Evolutionary conservation across 805 yeast species (phyloP).

Genomic region (Scheffersomyces amazonensis): DNA sequence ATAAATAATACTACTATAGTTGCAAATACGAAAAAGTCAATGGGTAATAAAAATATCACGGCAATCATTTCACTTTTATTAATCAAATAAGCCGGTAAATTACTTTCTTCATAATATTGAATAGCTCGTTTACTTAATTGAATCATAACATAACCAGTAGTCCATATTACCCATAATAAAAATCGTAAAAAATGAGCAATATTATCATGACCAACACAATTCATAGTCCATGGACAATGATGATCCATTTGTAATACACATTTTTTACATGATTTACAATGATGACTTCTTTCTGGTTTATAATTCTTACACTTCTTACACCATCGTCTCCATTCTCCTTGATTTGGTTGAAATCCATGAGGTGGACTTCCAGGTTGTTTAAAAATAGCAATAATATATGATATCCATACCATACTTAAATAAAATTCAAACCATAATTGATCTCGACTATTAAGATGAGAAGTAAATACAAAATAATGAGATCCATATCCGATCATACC

Average conservation of each 20-base stretch:
- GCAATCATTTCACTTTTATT: constrained; percentile 51
- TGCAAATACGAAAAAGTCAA: constrained; percentile 57
- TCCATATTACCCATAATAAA: constrained; percentile 58
- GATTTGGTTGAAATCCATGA: constrained; percentile 35
- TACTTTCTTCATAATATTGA: constrained; percentile 45
- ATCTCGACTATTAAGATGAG: constrained; percentile 33
- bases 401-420: constrained; percentile 63
- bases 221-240: constrained; percentile 90
- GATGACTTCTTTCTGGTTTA: constrained; percentile 85
- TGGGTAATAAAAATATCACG: constrained; percentile 51
- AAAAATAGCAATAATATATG: constrained; percentile 67
- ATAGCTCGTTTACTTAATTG: constrained; percentile 40
- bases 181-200: constrained; percentile 80
- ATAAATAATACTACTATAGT: constrained; percentile 58
- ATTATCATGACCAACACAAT: constrained; percentile 81
- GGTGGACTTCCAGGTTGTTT: constrained; percentile 72
- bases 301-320: constrained; percentile 68
- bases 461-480: constrained; percentile 52
- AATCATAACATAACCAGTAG: constrained; percentile 46
- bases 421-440: constrained; percentile 49
- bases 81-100: constrained; percentile 56
- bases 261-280: constrained; percentile 70
- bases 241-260: constrained; percentile 93
- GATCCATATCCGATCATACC: constrained; percentile 59
- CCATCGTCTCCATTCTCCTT: constrained; percentile 60